A percentile compares a stretch with the other conserved stretches of the same genome.
Evolutionary conservation across 1,139 yeast species (phyloP).

Genomic region (Candida gigantensis): DNA sequence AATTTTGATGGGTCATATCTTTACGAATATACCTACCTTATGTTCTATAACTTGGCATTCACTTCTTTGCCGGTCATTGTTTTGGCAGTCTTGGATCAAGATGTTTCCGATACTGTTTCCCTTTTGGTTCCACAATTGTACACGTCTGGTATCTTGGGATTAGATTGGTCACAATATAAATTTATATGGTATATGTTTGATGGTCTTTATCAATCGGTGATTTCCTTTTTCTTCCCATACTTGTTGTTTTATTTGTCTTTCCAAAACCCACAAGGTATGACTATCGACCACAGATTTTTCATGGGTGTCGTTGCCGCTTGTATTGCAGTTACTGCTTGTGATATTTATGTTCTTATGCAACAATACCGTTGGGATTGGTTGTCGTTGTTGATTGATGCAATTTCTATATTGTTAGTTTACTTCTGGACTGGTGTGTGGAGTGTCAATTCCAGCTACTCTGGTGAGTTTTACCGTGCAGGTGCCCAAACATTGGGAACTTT

Average conservation of each 20-base stretch:
- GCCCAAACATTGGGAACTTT: slow-evolving; percentile 54
- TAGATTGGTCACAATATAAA: slow-evolving; percentile 54
- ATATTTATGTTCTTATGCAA: slow-evolving; percentile 53
- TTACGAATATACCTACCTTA: slow-evolving; percentile 61
- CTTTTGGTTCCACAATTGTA: slow-evolving; percentile 61
- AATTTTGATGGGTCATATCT: slow-evolving; percentile 63
- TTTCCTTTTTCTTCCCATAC: slow-evolving; percentile 58
- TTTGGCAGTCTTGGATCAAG: slow-evolving; percentile 62
- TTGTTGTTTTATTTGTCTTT: slow-evolving; percentile 47
- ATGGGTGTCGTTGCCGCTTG: slow-evolving; percentile 52
- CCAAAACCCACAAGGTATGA: slow-evolving; percentile 50
- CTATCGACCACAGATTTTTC: slow-evolving; percentile 60
- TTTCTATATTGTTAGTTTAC: slow-evolving; percentile 54
- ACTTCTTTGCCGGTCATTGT: slow-evolving; percentile 64
- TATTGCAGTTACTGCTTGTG: slow-evolving; percentile 54
- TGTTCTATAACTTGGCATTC: slow-evolving; percentile 66
- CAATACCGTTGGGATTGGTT: slow-evolving; percentile 68
- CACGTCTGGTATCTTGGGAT: slow-evolving; percentile 52
- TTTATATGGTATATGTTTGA: slow-evolving; percentile 60
- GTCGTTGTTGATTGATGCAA: slow-evolving; percentile 45
- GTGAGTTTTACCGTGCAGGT: slow-evolving; percentile 58
- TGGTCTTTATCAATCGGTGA: slow-evolving; percentile 58
- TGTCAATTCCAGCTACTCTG: slow-evolving; percentile 34
- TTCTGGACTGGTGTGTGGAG: slow-evolving; percentile 70
- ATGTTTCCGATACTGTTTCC: slow-evolving; percentile 58